Conservation (phyloP, 2,329 filamentous ascomycete genomes). For the Aspergillus tamarii region DNA sequence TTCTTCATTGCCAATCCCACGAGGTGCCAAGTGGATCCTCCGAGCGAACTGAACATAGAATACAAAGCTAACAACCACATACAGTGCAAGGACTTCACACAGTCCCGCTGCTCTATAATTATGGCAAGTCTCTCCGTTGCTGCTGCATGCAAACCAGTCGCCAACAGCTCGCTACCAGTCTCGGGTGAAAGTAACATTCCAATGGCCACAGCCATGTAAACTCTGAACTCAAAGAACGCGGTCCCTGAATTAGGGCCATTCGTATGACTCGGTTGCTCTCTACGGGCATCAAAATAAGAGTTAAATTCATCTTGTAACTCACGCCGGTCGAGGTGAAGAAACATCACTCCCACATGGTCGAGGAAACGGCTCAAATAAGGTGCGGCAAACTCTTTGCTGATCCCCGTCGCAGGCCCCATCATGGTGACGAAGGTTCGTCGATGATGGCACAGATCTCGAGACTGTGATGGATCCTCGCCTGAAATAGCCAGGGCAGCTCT, state of each 20-base stretch:
- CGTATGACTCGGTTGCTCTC: neutral
- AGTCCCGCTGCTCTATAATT: neutral
- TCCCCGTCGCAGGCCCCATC: neutral
- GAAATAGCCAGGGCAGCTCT: conserved; percentile 8
- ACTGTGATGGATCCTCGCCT: neutral
- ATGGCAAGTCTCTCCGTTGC: neutral
- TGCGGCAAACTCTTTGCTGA: neutral
- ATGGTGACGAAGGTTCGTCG: neutral
- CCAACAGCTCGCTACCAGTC: neutral
- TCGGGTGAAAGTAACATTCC: neutral
- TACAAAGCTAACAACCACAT: neutral
- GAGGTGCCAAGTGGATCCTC: conserved; percentile 36
- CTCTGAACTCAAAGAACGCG: neutral
- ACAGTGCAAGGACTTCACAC: neutral
- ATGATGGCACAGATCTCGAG: neutral
- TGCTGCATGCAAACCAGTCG: neutral
- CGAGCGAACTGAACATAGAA: conserved; percentile 25
- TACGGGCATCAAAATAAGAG: neutral
- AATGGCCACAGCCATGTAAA: neutral
- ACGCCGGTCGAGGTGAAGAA: neutral
- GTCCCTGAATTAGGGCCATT: neutral
- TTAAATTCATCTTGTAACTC: neutral
- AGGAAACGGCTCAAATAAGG: neutral
- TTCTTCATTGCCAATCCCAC: conserved; percentile 35
- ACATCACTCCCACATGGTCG: neutral